Conservation (phyloP, 495 filamentous ascomycete genomes). For the Jackrogersella multiformis region DNA sequence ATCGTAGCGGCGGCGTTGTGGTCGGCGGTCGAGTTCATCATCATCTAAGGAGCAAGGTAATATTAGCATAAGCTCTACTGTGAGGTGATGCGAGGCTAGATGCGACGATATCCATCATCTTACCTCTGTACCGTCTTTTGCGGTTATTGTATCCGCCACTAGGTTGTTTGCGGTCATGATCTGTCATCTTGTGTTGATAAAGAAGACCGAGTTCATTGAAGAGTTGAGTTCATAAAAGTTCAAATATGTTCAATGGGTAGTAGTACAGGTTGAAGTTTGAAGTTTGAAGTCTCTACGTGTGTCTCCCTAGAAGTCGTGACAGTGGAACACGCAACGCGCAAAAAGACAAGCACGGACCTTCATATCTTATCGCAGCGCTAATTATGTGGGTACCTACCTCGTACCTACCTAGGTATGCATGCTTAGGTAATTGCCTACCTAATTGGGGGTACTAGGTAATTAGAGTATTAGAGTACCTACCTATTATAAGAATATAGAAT, state of each 20-base stretch:
- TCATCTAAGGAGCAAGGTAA: constrained; percentile 61
- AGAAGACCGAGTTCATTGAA: constrained; percentile 10
- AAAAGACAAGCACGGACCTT: constrained; percentile 32
- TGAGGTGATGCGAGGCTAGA: constrained; percentile 4
- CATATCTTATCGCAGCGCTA: constrained; percentile 36
- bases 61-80: constrained; percentile 47
- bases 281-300: neutral
- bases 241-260: constrained; percentile 13
- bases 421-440: neutral
- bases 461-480: too few species aligned
- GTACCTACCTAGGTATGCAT: neutral
- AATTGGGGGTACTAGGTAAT: neutral
- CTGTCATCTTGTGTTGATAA: constrained; percentile 65
- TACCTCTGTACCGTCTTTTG: constrained; percentile 69
- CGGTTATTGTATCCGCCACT: constrained; percentile 66
- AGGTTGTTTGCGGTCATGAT: constrained; percentile 72
- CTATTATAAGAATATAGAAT: too few species aligned
- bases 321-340: constrained; percentile 35
- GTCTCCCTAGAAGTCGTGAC: constrained; percentile 7
- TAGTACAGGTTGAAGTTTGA: constrained; percentile 2
- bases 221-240: constrained; percentile 3
- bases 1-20: constrained; percentile 80
- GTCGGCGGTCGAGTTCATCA: constrained; percentile 75
- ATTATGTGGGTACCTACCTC: constrained; percentile 4
- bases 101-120: constrained; percentile 30